phyloP scores from a whole-genome alignment of 169 alveolate species.

The Plasmodium sp. region DNA sequence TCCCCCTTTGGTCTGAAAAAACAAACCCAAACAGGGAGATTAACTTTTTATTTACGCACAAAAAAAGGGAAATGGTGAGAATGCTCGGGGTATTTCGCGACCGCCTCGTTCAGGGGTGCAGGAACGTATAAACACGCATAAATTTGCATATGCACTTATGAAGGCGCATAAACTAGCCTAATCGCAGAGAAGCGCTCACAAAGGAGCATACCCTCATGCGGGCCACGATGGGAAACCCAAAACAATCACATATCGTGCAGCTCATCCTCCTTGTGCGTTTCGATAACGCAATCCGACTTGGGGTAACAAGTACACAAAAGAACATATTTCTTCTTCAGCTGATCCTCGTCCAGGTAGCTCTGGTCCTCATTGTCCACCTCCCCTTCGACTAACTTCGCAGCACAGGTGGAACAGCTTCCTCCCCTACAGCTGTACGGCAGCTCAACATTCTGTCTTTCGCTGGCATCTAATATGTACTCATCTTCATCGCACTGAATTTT shows the following conservation, averaged over 20 bases:
- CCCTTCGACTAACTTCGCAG: slow-evolving; percentile 86
- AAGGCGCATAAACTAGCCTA: neutral
- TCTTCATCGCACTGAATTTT: slow-evolving; percentile 86
- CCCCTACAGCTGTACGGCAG: slow-evolving; percentile 91
- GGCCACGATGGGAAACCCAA: neutral
- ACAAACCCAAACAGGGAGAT: neutral
- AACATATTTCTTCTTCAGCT: slow-evolving; percentile 83
- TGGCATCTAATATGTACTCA: slow-evolving; percentile 90
- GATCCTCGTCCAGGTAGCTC: slow-evolving; percentile 85
- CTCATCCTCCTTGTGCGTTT: slow-evolving; percentile 89
- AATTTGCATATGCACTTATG: neutral
- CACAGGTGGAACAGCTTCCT: slow-evolving; percentile 91
- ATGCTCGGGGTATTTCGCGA: neutral
- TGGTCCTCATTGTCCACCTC: slow-evolving; percentile 87
- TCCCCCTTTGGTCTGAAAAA: neutral
- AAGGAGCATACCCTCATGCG: neutral
- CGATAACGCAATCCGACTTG: slow-evolving; percentile 87
- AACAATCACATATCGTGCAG: slow-evolving; percentile 70
- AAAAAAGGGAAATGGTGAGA: neutral
- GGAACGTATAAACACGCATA: neutral
- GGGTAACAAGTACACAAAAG: slow-evolving; percentile 89
- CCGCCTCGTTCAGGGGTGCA: neutral
- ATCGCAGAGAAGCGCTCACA: neutral
- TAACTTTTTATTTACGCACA: neutral
- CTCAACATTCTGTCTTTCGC: slow-evolving; percentile 89